Conservation (phyloP, 2,329 filamentous ascomycete species). For the Keithomyces neogunnii region DNA sequence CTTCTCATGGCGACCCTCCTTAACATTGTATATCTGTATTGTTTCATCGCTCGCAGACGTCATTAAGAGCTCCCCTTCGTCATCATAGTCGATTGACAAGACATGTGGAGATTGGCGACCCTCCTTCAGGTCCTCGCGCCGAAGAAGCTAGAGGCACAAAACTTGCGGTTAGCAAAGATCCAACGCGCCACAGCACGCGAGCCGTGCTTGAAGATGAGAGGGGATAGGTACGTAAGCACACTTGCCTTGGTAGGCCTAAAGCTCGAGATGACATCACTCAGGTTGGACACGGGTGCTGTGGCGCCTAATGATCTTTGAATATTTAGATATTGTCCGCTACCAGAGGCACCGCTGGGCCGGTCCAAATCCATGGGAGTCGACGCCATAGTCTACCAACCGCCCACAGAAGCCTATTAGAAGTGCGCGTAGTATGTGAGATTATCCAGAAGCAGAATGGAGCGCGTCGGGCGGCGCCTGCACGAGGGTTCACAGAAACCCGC, state of each 20-base stretch:
- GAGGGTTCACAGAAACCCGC: too few species aligned
- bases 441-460: not conserved
- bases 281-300: conserved; percentile 48
- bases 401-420: not conserved
- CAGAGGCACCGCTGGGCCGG: conserved; percentile 29
- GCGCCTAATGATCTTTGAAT: conserved; percentile 39
- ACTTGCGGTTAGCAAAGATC: not conserved
- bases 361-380: conserved; percentile 52
- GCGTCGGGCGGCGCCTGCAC: too few species aligned
- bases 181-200: not conserved
- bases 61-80: conserved; percentile 86
- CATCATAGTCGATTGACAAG: conserved; percentile 92
- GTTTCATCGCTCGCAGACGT: conserved; percentile 90
- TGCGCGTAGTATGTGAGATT: not conserved
- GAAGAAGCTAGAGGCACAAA: conserved; percentile 37
- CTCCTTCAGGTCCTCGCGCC: conserved; percentile 47
- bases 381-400: conserved; percentile 28
- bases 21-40: conserved; percentile 90
- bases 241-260: conserved; percentile 74
- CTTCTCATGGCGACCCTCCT: conserved; percentile 83
- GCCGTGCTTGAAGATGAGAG: not conserved
- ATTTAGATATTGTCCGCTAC: conserved; percentile 37
- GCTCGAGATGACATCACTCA: conserved; percentile 67
- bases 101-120: conserved; percentile 52
- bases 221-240: not conserved